Conservation (phyloP, 441 rosid species). For the Populus hybrid region DNA sequence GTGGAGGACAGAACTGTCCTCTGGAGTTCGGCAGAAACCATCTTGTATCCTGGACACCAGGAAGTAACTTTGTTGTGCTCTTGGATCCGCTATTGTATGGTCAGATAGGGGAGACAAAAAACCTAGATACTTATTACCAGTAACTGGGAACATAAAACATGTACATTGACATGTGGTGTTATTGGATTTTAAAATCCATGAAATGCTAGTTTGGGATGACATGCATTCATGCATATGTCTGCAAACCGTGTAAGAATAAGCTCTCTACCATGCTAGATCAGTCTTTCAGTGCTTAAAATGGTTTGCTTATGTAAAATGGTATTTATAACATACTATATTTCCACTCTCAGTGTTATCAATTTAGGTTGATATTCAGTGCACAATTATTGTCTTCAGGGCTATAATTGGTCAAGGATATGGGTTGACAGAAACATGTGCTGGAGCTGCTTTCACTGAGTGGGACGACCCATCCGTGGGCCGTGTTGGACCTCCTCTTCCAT, state of each 20-base stretch:
- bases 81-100: not conserved
- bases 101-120: not conserved
- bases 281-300: not conserved
- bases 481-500: constrained; percentile 93
- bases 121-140: not conserved
- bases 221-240: not conserved
- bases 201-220: not conserved
- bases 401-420: constrained; percentile 93
- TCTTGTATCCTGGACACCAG: not conserved
- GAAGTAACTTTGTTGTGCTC: not conserved
- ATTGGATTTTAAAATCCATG: not conserved
- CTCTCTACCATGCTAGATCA: not conserved
- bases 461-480: constrained; percentile 80
- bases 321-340: not conserved
- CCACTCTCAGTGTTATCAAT: constrained; percentile 1
- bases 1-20: not conserved
- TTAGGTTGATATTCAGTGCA: constrained; percentile 14
- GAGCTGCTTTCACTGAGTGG: constrained; percentile 83
- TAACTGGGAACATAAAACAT: not conserved
- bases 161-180: not conserved
- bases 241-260: not conserved
- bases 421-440: constrained; percentile 94
- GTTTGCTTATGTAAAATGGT: not conserved
- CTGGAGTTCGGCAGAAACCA: not conserved
- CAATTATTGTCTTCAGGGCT: constrained; percentile 45